Conservation (phyloP, 352 stramenopile genomes). For the Globisporangium polare region DNA sequence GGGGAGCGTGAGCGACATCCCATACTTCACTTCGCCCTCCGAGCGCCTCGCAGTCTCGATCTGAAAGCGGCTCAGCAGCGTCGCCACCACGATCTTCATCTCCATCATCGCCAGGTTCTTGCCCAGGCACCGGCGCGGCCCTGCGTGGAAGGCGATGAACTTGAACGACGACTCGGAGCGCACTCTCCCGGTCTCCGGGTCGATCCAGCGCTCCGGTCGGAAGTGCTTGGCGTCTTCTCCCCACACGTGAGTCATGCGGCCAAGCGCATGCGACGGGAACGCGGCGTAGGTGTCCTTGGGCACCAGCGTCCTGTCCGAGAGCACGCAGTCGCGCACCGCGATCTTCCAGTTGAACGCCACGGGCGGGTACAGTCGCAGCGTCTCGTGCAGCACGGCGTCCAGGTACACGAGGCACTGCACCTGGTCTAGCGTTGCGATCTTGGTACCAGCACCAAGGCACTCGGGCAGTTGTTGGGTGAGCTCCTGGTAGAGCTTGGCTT, state of each 20-base stretch:
- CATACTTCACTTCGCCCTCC: constrained; percentile 11
- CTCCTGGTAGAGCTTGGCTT: neutral
- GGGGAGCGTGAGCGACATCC: constrained; percentile 12
- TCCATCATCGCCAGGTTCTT: constrained; percentile 40
- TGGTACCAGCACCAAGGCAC: neutral
- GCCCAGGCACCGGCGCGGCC: constrained; percentile 38
- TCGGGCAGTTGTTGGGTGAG: neutral
- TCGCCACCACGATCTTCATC: constrained; percentile 37
- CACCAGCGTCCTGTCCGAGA: constrained; percentile 29
- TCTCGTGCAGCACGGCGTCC: constrained; percentile 1
- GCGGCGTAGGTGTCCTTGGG: constrained; percentile 17
- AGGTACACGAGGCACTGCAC: constrained; percentile 6
- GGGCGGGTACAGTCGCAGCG: constrained; percentile 19
- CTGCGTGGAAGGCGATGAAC: constrained; percentile 40
- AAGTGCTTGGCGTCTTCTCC: constrained; percentile 29
- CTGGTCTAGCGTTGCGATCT: constrained; percentile 6
- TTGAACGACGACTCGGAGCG: constrained; percentile 28
- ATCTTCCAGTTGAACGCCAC: constrained; percentile 20
- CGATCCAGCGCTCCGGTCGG: constrained; percentile 32
- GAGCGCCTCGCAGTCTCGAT: constrained; percentile 10
- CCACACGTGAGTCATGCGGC: constrained; percentile 24
- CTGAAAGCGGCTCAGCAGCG: constrained; percentile 24
- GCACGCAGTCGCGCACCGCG: constrained; percentile 21
- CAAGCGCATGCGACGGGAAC: constrained; percentile 29
- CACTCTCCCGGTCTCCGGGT: constrained; percentile 15